Evolutionary conservation across 2,329 filamentous ascomycete species (phyloP), one percentile per base, ranked within the genome.

Genomic region (Cladosporium austrohemisphaericum): DNA sequence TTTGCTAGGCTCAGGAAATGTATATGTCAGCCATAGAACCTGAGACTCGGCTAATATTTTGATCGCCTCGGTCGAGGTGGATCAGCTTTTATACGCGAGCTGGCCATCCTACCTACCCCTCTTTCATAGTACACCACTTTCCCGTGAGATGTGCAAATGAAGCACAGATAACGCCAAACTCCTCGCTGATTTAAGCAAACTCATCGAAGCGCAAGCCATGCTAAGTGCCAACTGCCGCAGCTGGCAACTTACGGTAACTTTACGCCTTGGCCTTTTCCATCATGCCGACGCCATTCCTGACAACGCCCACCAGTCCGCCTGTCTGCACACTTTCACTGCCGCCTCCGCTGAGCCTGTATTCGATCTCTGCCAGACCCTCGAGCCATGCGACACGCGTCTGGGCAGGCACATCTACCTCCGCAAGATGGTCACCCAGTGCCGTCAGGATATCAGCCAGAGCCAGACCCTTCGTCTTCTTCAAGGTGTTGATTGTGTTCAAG

Each of bases 381-480:
- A 98, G 73, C 93, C 93, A 98, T 2, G 84, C 81, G 45, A 97
- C 86, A 76, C 93, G 86, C 9, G 90, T 92, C 65, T 92, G 86
- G 0, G 88, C 77, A 46, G 85, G 86, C 10, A 95, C 93, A 57
- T 95, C 88, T 41, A 96, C 72, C 65, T 84, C 85, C 16, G 81
- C 78, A 51, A 98, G 69, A 71, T 95, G 86, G 60, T 96, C 91
- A 0, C 86, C 82, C 32, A 97, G 67, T 1, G 88, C 82, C 0
- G 90, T 94, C 56, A 98, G 80, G 50, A 98, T 96, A 66, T 98
- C 93, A 3, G 93, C 93, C 52, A 98, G 71, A 2, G 93, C 93
- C 40, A 98, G 75, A 0, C 93, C 93, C 62, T 93, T 88, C 50
- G 82, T 78, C 4, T 81, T 78, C 71, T 98, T 98, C 54, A 98